Evolutionary conservation across 2,329 filamentous ascomycete species (phyloP), one percentile per base, ranked within the genome.

Genomic region (Pseudopyricularia cyperi): DNA sequence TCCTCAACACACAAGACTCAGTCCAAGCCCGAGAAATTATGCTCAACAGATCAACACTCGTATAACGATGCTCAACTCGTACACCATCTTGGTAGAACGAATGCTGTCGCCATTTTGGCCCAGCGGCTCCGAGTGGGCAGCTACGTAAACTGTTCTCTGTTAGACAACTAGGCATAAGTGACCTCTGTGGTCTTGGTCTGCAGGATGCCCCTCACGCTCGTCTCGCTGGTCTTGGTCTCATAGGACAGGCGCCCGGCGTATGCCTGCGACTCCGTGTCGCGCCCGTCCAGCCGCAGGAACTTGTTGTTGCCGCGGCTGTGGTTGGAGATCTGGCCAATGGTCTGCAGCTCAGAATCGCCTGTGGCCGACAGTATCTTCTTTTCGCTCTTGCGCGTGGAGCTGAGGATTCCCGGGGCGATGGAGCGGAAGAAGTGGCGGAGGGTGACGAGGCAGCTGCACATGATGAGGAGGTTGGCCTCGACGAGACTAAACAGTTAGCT

Each of bases 381-480:
- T 7, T 17, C 12, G 6, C 47, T 17, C 17, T 7, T 24, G 32
- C 32, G 35, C 17, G 26, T 49, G 35, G 32, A 3, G 26, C 7
- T 9, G 17, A 1, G 1, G 52, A 46, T 24, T 34, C n/a, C n/a
- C n/a, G n/a, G n/a, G n/a, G n/a, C 17, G 26, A 52, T 37, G 28
- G 33, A 15, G 4, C 35, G n/a, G 47, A 49, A 50, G 14, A 52
- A 52, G 34, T 39, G 46, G 15, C 52, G 52, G 11, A 52, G 46
- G 17, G 46, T 52, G 7, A 46, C 24, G 12, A 52, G 17, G n/a
- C 46, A 49, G n/a, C 46, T 46, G 22, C 52, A 52, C 19, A 52
- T 52, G 12, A 52, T 30, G 22, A 49, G 46, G 17, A 52, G 46
- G 37, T 52, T 49, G 34, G 52, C 52, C 42, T 52, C 52, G 46